Conservation (phyloP, 495 filamentous ascomycete species). For the Neurospora sp. region DNA sequence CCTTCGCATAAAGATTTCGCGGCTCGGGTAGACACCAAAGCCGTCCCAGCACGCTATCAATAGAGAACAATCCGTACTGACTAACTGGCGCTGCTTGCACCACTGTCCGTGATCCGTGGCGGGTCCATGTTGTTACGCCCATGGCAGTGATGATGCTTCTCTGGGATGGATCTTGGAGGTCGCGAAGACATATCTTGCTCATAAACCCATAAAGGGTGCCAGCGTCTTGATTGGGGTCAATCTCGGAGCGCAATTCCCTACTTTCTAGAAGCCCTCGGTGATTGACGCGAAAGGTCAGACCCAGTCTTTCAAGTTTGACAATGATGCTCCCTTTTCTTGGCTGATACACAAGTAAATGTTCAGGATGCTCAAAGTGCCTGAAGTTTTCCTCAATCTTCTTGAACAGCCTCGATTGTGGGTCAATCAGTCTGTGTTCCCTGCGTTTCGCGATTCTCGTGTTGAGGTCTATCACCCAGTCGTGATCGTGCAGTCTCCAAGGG, state of each 20-base stretch:
- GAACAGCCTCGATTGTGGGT: neutral
- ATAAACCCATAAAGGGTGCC: neutral
- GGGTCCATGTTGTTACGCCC: neutral
- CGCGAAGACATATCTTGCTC: neutral
- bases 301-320: neutral
- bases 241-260: neutral
- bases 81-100: neutral
- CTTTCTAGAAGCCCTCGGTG: neutral
- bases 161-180: neutral
- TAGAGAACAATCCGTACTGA: neutral
- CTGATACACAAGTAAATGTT: neutral
- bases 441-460: neutral
- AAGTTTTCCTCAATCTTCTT: neutral
- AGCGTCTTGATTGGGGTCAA: slow-evolving; percentile 4
- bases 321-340: neutral
- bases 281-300: neutral
- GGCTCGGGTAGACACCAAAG: slow-evolving; percentile 1
- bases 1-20: slow-evolving; percentile 1
- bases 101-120: neutral
- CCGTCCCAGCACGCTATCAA: neutral
- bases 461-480: slow-evolving; percentile 1
- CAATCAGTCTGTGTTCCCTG: neutral
- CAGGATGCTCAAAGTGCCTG: neutral
- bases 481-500: neutral
- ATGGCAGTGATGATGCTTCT: slow-evolving; percentile 3